Evolutionary conservation across 2,329 filamentous ascomycete genomes (phyloP).

Genomic region (Xenosphaeropsis pyriputrescens): DNA sequence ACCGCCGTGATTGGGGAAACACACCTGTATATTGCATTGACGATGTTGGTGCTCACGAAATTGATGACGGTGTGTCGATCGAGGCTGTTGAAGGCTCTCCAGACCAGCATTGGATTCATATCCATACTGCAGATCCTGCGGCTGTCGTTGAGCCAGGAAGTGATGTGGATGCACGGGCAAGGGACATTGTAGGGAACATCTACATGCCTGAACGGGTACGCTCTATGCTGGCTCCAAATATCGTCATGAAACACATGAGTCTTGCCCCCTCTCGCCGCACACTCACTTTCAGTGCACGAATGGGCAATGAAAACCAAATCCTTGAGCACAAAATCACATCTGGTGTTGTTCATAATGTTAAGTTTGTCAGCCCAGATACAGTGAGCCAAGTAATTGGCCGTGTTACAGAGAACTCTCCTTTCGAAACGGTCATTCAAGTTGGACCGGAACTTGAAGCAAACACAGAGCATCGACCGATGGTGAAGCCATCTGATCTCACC

Average conservation of each 20-base stretch:
- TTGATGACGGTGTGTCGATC: slow-evolving; percentile 68
- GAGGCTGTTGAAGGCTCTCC: slow-evolving; percentile 33
- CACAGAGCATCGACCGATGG: background rate
- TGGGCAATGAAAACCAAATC: slow-evolving; percentile 36
- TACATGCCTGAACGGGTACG: slow-evolving; percentile 43
- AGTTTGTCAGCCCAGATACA: slow-evolving; percentile 38
- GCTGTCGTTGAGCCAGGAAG: slow-evolving; percentile 49
- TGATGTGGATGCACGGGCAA: slow-evolving; percentile 42
- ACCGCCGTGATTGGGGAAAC: slow-evolving; percentile 44
- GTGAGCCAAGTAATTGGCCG: slow-evolving; percentile 21
- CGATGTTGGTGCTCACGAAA: slow-evolving; percentile 46
- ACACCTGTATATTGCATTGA: slow-evolving; percentile 62
- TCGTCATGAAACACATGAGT: slow-evolving; percentile 37
- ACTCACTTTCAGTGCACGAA: slow-evolving; percentile 46
- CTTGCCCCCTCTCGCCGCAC: slow-evolving; percentile 33
- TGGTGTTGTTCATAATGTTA: slow-evolving; percentile 35
- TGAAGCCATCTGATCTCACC: background rate
- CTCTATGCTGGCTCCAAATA: slow-evolving; percentile 39
- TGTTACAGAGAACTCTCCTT: slow-evolving; percentile 2
- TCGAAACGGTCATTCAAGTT: slow-evolving; percentile 12
- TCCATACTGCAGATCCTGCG: slow-evolving; percentile 68
- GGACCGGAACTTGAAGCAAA: slow-evolving; percentile 10
- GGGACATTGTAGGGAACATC: slow-evolving; percentile 41
- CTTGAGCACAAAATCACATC: slow-evolving; percentile 39
- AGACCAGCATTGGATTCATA: slow-evolving; percentile 56